Evolutionary conservation across 2,329 filamentous ascomycete species (phyloP), one percentile per base, ranked within the genome.

Genomic region (Fusarium hostae): DNA sequence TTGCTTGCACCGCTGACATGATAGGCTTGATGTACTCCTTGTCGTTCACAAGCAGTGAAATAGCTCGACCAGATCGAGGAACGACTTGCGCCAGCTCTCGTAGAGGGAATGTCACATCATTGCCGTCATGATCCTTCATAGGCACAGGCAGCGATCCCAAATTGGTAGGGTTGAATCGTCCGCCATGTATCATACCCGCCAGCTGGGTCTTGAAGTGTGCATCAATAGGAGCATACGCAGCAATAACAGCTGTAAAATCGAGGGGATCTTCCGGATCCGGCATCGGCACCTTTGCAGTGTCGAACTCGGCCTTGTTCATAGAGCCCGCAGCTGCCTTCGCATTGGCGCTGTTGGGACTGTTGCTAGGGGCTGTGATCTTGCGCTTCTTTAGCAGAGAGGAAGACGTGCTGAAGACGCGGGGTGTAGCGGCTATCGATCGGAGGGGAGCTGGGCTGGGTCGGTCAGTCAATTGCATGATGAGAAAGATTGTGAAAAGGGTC

Each of bases 81-180:
- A 88, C 84, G 9, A 89, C 81, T 77, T 87, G 84, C 30, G 86
- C 87, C 35, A 89, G 83, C 78, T 89, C 87, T 59, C 83, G 82
- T n/a, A 89, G 83, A 37, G 86, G 85, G 74, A 84, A 88, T 9
- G 80, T 76, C 43, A 67, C 50, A 57, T 73, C 66, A 76, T 75
- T 66, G 30, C 67, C 74, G 24, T 71, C 70, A 32, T 74, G 69
- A 48, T 76, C 70, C 63, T 81, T 81, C 72, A 82, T 60, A n/a
- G 75, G 43, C 35, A 88, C 83, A 30, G 77, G 76, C 40, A 88
- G 79, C 24, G 82, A 79, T 70, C 86, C 86, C 54, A 89, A 80
- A 59, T 76, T 77, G 72, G 85, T 83, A 10, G 84, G 83, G 81
- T 86, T 86, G 83, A 88, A 88, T 64, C 85, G 84, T 32, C 85